Percentiles rank a stretch among this genome's conserved stretches.
Evolutionary conservation across 176 grass and related monocot species (phyloP).

Genomic region (Musa troglodytarum): DNA sequence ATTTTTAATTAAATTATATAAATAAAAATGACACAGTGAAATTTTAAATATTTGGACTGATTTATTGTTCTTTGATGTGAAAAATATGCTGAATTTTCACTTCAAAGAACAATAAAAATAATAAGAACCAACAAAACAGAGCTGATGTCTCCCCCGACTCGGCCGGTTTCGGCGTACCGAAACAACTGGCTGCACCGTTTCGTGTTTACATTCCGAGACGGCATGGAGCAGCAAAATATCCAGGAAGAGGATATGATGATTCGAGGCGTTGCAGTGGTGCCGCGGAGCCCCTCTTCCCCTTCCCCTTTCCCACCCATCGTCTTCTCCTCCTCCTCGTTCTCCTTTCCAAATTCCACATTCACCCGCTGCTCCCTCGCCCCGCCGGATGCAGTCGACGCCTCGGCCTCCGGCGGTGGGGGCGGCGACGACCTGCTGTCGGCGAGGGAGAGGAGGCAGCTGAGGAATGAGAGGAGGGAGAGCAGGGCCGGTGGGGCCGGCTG

Average conservation of each 20-base stretch:
- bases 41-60: too few relatives aligned
- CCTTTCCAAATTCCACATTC: neutral
- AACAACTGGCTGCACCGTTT: too few relatives aligned
- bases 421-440: slow-evolving; percentile 28
- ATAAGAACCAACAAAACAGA: too few relatives aligned
- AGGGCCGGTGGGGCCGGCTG: slow-evolving; percentile 40
- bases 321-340: neutral
- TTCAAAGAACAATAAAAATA: too few relatives aligned
- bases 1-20: too few relatives aligned
- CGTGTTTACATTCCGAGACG: too few relatives aligned
- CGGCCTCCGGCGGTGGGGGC: neutral
- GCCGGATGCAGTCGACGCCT: neutral
- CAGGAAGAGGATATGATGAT: neutral
- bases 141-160: too few relatives aligned
- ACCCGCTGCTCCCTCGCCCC: neutral
- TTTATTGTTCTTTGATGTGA: too few relatives aligned
- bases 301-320: neutral
- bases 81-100: too few relatives aligned
- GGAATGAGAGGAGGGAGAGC: slow-evolving; percentile 56
- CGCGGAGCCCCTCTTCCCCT: neutral
- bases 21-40: too few relatives aligned
- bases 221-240: too few relatives aligned
- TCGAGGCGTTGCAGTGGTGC: neutral
- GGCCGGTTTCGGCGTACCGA: too few relatives aligned
- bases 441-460: slow-evolving; percentile 41